Conservation (phyloP, 2,329 filamentous ascomycete genomes). For the Nothomitra cinnamomea region DNA sequence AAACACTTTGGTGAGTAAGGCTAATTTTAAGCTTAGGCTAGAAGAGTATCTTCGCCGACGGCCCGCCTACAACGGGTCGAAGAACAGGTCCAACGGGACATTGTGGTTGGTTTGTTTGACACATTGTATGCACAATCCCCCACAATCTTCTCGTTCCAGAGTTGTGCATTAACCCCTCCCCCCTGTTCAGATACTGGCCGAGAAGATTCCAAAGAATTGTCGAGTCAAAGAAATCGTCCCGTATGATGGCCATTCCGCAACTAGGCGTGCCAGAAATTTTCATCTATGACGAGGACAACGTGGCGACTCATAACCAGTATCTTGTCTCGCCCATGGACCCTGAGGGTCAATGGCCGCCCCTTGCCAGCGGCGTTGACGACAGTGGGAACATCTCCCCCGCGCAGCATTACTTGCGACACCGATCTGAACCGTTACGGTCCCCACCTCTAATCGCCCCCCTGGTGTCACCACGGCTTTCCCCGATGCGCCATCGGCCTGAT, state of each 20-base stretch:
- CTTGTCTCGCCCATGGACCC: conserved; percentile 18
- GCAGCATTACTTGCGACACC: background rate
- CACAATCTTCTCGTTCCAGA: background rate
- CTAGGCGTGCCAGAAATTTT: conserved; percentile 80
- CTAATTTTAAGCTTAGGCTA: too few relatives aligned
- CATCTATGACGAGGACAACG: conserved; percentile 58
- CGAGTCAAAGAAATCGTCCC: conserved; percentile 53
- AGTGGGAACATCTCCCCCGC: conserved; percentile 27
- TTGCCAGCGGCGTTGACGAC: conserved; percentile 12
- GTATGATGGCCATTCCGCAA: conserved; percentile 62
- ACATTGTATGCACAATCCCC: conserved; percentile 43
- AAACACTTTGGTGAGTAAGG: too few relatives aligned
- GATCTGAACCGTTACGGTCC: background rate
- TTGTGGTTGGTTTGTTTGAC: conserved; percentile 90
- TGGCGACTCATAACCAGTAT: conserved; percentile 18
- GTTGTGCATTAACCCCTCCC: background rate
- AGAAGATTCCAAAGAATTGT: conserved; percentile 63
- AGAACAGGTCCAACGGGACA: conserved; percentile 77
- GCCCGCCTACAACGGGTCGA: conserved; percentile 80
- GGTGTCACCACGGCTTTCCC: conserved; percentile 16
- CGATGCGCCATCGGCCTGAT: too few relatives aligned
- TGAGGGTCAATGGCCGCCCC: conserved; percentile 15
- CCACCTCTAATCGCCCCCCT: too few relatives aligned
- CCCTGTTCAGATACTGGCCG: conserved; percentile 50
- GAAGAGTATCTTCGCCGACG: conserved; percentile 89